Base-by-base conservation (phyloP, 2,329 filamentous ascomycete species). In the Ascochyta clinopodiicola region DNA sequence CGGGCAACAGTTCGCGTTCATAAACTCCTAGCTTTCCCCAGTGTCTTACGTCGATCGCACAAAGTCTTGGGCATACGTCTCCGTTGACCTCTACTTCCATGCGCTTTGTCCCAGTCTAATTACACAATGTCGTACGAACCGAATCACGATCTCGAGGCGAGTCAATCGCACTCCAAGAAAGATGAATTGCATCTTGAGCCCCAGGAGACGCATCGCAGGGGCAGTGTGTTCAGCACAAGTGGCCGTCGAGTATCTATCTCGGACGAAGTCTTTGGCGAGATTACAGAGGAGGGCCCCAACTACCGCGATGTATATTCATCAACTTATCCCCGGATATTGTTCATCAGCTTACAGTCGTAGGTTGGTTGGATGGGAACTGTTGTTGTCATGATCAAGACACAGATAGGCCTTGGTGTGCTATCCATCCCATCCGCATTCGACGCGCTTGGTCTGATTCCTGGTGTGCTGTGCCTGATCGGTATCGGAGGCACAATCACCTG, bases 381-480 rank as follows among this genome's bases (percentile, higher is more conserved):
- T 2, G 62, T 56, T 12, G 46, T 65, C 19, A 65, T 65, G 62
- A 56, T 65, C 51, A 65, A 65, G 39, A 63, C 60, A 0, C 60
- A 65, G 44, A 56, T 65, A 24, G 61, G 62, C 36, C 54, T 68
- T 31, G 72, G 72, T 48, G 78, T 82, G 24, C 72, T 82, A 15
- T 79, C 79, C 0, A 79, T 82, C n/a, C 80, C 80, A 0, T 56
- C 66, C 6, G 73, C 73, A 1, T 80, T 81, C 42, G 69, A 82
- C 49, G 66, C 69, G 0, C 68, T 82, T 2, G 80, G 80, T n/a
- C 66, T 82, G 6, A 66, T 81, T 6, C 80, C 80, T 0, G 80
- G 80, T 13, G 63, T 81, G 6, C 74, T 82, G 31, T 71, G 73
- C 22, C 66, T 82, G 13, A 34, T 72, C 13, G 47, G 54, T 1